Evolutionary conservation across 2,329 filamentous ascomycete species (phyloP).

Genomic region (Stagonosporopsis chrysanthemi): DNA sequence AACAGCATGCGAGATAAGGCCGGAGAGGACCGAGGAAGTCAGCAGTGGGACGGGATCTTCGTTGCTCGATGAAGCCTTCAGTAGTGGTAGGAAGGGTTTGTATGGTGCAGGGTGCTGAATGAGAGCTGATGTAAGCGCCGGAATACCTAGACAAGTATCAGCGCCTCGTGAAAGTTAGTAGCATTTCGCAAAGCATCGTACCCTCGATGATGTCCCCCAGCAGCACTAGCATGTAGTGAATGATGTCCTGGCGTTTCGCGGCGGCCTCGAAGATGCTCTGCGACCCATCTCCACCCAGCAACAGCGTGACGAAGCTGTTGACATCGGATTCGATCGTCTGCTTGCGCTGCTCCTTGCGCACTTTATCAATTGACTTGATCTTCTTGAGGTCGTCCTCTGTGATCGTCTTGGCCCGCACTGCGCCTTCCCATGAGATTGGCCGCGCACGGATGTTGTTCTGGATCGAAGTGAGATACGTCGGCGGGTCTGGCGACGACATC

Average conservation of each 20-base stretch:
- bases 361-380: constrained; percentile 96
- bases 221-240: constrained; percentile 93
- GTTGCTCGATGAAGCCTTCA: constrained; percentile 82
- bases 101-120: constrained; percentile 73
- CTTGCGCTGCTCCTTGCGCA: constrained; percentile 87
- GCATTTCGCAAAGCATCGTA: constrained; percentile 50
- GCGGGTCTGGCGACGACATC: constrained; percentile 93
- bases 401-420: constrained; percentile 90
- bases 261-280: constrained; percentile 82
- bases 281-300: constrained; percentile 72
- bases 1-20: constrained; percentile 72
- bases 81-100: constrained; percentile 81
- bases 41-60: constrained; percentile 90
- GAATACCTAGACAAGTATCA: constrained; percentile 68
- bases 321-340: constrained; percentile 82
- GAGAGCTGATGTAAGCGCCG: constrained; percentile 77
- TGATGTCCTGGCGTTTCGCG: constrained; percentile 83
- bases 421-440: constrained; percentile 97
- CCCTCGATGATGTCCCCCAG: constrained; percentile 86
- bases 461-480: constrained; percentile 84
- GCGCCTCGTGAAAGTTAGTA: neutral
- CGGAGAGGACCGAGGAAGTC: constrained; percentile 84
- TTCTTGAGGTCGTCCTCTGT: constrained; percentile 92
- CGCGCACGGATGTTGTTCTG: constrained; percentile 97
- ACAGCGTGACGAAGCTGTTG: constrained; percentile 78